phyloP scores from a whole-genome alignment of 1,284 basidiomycete species.

The Microbotryum saponariae region DNA sequence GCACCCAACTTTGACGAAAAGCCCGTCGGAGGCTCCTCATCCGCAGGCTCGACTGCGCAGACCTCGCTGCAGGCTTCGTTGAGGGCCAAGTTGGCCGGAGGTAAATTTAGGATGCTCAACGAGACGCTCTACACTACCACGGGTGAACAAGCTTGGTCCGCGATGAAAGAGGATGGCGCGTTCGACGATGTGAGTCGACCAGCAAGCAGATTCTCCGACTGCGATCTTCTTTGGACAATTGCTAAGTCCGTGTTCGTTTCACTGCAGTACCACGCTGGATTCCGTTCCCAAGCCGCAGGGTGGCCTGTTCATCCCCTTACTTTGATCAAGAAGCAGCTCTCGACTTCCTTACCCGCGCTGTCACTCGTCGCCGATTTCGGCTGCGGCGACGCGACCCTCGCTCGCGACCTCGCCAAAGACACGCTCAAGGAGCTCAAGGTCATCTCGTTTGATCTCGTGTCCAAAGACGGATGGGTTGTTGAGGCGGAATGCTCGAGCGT shows the following conservation, averaged over 20 bases:
- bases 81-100: conserved; percentile 35
- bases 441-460: conserved; percentile 35
- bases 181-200: conserved; percentile 60
- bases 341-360: conserved; percentile 51
- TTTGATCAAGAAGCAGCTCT: conserved; percentile 58
- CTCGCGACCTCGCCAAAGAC: conserved; percentile 51
- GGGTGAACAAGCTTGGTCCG: conserved; percentile 60
- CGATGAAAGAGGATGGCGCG: conserved; percentile 70
- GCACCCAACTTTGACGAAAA: conserved; percentile 6
- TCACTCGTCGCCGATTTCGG: conserved; percentile 86
- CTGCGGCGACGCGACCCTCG: conserved; percentile 88
- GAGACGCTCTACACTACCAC: conserved; percentile 42
- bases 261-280: conserved; percentile 76
- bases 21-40: neutral
- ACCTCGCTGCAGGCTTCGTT: conserved; percentile 26
- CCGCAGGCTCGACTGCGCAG: conserved; percentile 5
- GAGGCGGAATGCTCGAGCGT: conserved; percentile 36
- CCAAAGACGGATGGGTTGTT: conserved; percentile 30
- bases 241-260: neutral
- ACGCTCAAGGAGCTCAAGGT: conserved; percentile 25
- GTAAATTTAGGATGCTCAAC: conserved; percentile 37
- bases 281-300: conserved; percentile 70
- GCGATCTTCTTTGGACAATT: too few species aligned
- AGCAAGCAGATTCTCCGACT: too few species aligned
- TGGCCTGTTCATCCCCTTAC: conserved; percentile 88